phyloP scores from a whole-genome alignment of 2,329 filamentous ascomycete genomes.

The Phialophora macrospora region DNA sequence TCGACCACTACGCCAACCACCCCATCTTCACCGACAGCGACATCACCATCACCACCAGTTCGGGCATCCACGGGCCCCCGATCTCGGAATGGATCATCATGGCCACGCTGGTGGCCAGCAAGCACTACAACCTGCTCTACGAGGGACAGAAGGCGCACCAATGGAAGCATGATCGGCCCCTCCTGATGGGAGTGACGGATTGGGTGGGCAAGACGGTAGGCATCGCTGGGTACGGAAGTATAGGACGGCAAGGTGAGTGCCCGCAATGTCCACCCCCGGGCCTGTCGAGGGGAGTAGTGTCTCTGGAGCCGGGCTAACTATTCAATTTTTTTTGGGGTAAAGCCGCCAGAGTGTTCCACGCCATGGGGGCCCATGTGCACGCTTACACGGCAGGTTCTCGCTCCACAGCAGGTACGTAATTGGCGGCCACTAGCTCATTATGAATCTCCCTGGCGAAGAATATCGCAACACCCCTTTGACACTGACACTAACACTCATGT shows the following conservation, averaged over 20 bases:
- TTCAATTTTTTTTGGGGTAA: neutral
- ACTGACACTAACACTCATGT: neutral
- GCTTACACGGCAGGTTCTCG: slow-evolving; percentile 75
- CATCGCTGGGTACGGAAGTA: slow-evolving; percentile 66
- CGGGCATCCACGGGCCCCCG: slow-evolving; percentile 65
- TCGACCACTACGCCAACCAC: slow-evolving; percentile 59
- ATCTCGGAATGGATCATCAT: slow-evolving; percentile 71
- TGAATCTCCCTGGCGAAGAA: too few relatives aligned
- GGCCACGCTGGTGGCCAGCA: slow-evolving; percentile 64
- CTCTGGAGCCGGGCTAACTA: neutral
- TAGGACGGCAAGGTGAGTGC: slow-evolving; percentile 63
- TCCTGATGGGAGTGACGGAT: slow-evolving; percentile 51
- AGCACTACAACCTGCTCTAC: slow-evolving; percentile 60
- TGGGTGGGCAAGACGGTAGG: slow-evolving; percentile 62
- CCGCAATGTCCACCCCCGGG: too few relatives aligned
- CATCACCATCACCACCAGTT: slow-evolving; percentile 60
- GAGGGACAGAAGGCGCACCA: slow-evolving; percentile 62
- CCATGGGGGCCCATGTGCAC: slow-evolving; percentile 72
- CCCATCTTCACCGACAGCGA: slow-evolving; percentile 59
- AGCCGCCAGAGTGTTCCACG: slow-evolving; percentile 63
- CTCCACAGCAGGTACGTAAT: slow-evolving; percentile 55
- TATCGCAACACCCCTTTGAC: too few relatives aligned
- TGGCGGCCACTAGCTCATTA: too few relatives aligned
- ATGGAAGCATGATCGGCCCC: slow-evolving; percentile 53
- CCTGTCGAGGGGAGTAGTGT: too few relatives aligned